Conservation (phyloP, 1,284 basidiomycete genomes). For the Marasmius tenuissimus region DNA sequence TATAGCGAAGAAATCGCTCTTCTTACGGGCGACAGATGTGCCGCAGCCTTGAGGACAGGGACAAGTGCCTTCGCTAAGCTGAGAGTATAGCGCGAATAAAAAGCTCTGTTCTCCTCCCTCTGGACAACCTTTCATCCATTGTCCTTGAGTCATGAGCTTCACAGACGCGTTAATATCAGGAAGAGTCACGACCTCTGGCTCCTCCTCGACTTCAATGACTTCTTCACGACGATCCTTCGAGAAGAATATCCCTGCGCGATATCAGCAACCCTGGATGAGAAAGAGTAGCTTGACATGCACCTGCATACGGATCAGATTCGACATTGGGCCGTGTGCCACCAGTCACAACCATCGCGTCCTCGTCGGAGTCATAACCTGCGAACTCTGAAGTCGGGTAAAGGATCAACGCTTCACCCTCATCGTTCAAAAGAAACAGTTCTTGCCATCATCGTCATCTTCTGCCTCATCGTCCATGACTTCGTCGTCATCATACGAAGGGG, state of each 20-base stretch:
- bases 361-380: slow-evolving; percentile 77
- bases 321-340: slow-evolving; percentile 24
- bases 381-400: slow-evolving; percentile 48
- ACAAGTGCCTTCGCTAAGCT: slow-evolving; percentile 63
- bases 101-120: slow-evolving; percentile 89
- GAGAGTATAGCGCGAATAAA: slow-evolving; percentile 80
- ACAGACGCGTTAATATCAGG: slow-evolving; percentile 47
- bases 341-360: slow-evolving; percentile 36
- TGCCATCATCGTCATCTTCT: slow-evolving; percentile 51
- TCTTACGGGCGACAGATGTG: slow-evolving; percentile 53
- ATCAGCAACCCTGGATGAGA: slow-evolving; percentile 6
- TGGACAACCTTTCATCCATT: slow-evolving; percentile 96
- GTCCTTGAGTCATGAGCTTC: slow-evolving; percentile 79
- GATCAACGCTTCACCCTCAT: slow-evolving; percentile 6
- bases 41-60: slow-evolving; percentile 77
- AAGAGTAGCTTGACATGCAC: slow-evolving; percentile 32
- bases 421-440: slow-evolving; percentile 42
- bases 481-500: slow-evolving; percentile 45
- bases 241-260: slow-evolving; percentile 76
- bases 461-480: slow-evolving; percentile 40
- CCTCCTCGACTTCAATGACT: slow-evolving; percentile 83
- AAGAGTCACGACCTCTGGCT: slow-evolving; percentile 56
- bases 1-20: slow-evolving; percentile 79
- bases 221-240: slow-evolving; percentile 87
- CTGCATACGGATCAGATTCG: slow-evolving; percentile 84